Percentiles rank a stretch among this genome's conserved stretches.
Conservation (phyloP, 2,329 filamentous ascomycete species). For the Cercospora sojina region DNA sequence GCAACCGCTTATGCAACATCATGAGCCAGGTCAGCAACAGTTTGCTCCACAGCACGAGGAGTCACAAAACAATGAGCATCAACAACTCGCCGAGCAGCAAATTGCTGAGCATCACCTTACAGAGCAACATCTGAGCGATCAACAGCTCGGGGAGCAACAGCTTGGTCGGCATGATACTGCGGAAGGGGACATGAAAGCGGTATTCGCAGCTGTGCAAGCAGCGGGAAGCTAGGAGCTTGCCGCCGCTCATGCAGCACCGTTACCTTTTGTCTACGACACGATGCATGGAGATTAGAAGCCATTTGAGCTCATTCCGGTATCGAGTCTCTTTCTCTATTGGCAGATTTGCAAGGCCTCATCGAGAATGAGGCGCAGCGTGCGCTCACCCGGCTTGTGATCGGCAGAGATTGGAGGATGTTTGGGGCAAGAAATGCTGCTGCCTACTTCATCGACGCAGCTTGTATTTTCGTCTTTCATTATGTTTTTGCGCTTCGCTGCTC, state of each 20-base stretch:
- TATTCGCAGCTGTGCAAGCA: constrained; percentile 1
- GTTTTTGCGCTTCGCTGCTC: not conserved
- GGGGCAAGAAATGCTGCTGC: not conserved
- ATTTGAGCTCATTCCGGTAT: not conserved
- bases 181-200: constrained; percentile 5
- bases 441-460: not conserved
- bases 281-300: not conserved
- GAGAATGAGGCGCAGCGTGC: not conserved
- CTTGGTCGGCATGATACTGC: constrained; percentile 5
- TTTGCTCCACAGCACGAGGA: not conserved
- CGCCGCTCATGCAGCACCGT: not conserved
- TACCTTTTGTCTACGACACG: not conserved
- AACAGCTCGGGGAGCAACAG: not conserved
- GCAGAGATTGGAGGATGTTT: not conserved
- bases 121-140: not conserved
- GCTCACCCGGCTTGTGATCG: not conserved
- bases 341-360: not conserved
- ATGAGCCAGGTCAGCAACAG: not conserved
- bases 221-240: not conserved
- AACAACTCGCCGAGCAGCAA: constrained; percentile 2
- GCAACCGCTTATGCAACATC: not conserved
- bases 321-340: not conserved
- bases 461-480: not conserved
- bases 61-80: not conserved
- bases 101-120: not conserved